phyloP scores from a whole-genome alignment of 345 rosid species.

The Noccaea caerulescens region DNA sequence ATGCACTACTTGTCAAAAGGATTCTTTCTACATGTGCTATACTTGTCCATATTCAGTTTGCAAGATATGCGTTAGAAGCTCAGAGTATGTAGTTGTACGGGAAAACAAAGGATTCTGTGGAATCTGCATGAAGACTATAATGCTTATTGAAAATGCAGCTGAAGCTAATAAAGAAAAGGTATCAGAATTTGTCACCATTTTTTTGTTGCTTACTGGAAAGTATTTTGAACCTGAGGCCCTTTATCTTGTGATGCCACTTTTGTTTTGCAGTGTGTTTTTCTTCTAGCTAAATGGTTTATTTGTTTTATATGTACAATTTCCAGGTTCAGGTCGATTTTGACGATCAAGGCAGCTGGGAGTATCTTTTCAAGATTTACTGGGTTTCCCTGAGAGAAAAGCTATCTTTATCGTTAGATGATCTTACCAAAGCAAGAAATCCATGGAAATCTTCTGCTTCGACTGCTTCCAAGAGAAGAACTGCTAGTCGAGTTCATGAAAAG shows the following conservation, averaged over 20 bases:
- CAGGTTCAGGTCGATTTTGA: constrained; percentile 97
- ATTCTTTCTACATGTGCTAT: constrained; percentile 88
- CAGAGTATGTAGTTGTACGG: constrained; percentile 78
- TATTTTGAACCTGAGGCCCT: not conserved
- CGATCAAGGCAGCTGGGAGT: constrained; percentile 96
- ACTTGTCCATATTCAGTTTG: constrained; percentile 95
- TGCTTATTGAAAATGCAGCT: constrained; percentile 80
- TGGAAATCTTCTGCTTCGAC: constrained; percentile 59
- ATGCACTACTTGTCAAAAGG: constrained; percentile 81
- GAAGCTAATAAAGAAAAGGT: constrained; percentile 47
- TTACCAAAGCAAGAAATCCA: constrained; percentile 72
- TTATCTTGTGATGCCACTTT: not conserved
- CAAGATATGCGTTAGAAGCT: constrained; percentile 82
- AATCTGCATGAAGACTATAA: constrained; percentile 78
- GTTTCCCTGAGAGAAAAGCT: constrained; percentile 68
- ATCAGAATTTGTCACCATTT: constrained; percentile 5
- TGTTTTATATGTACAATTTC: constrained; percentile 6
- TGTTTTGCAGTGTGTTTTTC: not conserved
- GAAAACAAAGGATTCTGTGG: constrained; percentile 92
- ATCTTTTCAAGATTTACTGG: constrained; percentile 97
- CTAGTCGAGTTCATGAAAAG: constrained; percentile 43
- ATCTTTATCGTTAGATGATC: constrained; percentile 67
- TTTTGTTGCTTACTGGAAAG: not conserved
- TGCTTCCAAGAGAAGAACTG: constrained; percentile 40
- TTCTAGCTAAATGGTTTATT: not conserved